These are phyloP conservation scores for Ilex aquifolium DNA, from an alignment of 257 asterid species.

Conservation along the genomic window DNA sequence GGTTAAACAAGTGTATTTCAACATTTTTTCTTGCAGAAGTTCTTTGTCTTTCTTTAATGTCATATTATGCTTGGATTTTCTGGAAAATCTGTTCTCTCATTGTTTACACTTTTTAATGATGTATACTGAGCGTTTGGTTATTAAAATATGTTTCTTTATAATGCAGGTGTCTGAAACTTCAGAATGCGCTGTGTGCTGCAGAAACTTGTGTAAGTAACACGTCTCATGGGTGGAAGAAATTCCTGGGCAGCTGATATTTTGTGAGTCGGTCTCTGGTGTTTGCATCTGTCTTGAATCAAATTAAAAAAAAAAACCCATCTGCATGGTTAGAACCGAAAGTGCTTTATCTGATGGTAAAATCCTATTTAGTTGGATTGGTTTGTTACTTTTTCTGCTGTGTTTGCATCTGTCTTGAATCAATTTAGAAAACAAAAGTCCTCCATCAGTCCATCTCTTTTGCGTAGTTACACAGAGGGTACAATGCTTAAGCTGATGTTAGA, in stretches of 20 bases:
- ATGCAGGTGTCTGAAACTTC: conserved; percentile 77
- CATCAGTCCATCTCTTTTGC: no score
- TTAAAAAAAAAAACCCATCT: no score
- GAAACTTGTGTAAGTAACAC: conserved; percentile 79
- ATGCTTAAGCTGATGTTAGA: neutral
- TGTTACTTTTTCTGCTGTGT: neutral
- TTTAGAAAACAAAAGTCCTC: no score
- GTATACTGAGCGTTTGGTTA: neutral
- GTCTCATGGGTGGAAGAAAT: conserved; percentile 6
- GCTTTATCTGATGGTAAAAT: neutral
- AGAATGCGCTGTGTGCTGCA: conserved; percentile 61
- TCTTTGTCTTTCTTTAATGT: conserved; percentile 2
- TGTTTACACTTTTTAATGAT: neutral
- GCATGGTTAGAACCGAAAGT: no score
- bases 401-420: neutral
- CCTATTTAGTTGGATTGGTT: neutral
- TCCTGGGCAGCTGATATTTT: conserved; percentile 1
- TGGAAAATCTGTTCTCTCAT: neutral
- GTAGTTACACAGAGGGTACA: no score
- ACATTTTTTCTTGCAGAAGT: neutral
- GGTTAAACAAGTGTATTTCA: neutral
- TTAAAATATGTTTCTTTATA: conserved; percentile 20
- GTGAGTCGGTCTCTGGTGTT: neutral
- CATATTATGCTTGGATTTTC: neutral
- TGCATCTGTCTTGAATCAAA: neutral